A percentile compares a stretch with the other conserved stretches of the same genome.
Evolutionary conservation across 148 eudicot genomes (phyloP).

Genomic region (Pouteria glomerata): DNA sequence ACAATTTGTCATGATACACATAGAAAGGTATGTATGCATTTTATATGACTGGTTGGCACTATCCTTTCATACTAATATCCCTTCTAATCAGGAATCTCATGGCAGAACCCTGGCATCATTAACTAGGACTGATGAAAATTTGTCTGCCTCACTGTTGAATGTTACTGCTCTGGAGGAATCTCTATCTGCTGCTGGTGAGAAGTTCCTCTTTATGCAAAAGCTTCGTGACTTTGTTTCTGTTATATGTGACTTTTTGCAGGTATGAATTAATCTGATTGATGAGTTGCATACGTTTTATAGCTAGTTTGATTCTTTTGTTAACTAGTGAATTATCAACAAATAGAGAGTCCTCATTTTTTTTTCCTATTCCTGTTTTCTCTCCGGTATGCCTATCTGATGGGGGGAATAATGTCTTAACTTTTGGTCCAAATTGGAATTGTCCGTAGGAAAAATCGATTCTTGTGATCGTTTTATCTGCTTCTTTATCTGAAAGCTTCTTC

Average conservation of each 20-base stretch:
- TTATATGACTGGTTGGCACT: not conserved
- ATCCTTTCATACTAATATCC: not conserved
- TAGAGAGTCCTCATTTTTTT: not conserved
- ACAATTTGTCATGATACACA: not conserved
- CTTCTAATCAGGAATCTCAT: constrained; percentile 66
- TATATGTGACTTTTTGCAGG: constrained; percentile 96
- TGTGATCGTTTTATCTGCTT: not conserved
- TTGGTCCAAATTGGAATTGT: not conserved
- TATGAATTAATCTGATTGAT: constrained; percentile 39
- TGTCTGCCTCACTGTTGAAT: constrained; percentile 57
- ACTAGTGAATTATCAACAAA: not conserved
- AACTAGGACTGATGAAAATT: constrained; percentile 64
- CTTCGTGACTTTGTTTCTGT: constrained; percentile 93
- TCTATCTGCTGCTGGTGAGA: constrained; percentile 80
- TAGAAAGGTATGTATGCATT: not conserved
- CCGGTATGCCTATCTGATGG: not conserved
- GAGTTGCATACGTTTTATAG: constrained; percentile 9
- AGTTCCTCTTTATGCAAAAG: constrained; percentile 96
- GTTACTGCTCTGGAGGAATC: constrained; percentile 61
- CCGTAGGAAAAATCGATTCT: not conserved
- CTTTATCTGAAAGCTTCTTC: not conserved
- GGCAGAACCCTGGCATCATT: constrained; percentile 54
- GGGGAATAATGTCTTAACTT: not conserved
- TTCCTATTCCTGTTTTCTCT: constrained; percentile 1
- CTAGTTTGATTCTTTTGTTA: constrained; percentile 1